Base-by-base conservation (phyloP, 2,329 filamentous ascomycete genomes). In the Aotearoamyces nothofagi region DNA sequence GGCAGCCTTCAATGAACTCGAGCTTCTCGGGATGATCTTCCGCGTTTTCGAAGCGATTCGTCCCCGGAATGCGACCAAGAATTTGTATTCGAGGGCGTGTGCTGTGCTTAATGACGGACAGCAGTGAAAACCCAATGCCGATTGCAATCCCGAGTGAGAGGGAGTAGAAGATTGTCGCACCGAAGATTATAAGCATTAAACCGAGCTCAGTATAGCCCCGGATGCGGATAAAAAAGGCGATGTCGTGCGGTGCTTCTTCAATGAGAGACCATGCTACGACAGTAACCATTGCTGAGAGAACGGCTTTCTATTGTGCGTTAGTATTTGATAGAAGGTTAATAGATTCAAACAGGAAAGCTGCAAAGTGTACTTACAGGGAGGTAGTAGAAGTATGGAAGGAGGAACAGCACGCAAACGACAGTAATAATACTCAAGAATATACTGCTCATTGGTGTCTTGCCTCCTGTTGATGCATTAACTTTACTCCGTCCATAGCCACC, bases 61-160 rank as follows among this genome's bases (percentile, higher is more conserved):
- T 92, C 8, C 80, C 82, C 0, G 80, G 79, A 2, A 93, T 73
- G 32, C 87, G 81, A 19, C 90, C 90, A 0, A 98, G 62, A 48
- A 98, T 98, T 53, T 96, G 86, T 38, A 98, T 98, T 17, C 90
- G 78, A 5, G 90, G 84, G 9, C 87, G 75, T 0, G 90, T 96
- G 24, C 79, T 75, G 56, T 96, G 86, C 32, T 78, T 76, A 48
- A 98, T 82, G 28, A 98, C 79, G 34, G 84, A 78, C 8, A 98
- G 63, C 8, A 96, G 62, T 4, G 86, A 94, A 6, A 98, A 64
- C 2, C 86, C 86, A 33, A 98, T 84, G 19, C 90, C 90, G 22
- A 93, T 76, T 4, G 86, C 86, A 54, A 98, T 96, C 26, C 90
- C 90, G 12, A 93, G 64, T 26, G 87, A 82, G 6, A 98, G 66